Evolutionary conservation across 2,329 filamentous ascomycete genomes (phyloP).

Genomic region (Aspergillus caelatus): DNA sequence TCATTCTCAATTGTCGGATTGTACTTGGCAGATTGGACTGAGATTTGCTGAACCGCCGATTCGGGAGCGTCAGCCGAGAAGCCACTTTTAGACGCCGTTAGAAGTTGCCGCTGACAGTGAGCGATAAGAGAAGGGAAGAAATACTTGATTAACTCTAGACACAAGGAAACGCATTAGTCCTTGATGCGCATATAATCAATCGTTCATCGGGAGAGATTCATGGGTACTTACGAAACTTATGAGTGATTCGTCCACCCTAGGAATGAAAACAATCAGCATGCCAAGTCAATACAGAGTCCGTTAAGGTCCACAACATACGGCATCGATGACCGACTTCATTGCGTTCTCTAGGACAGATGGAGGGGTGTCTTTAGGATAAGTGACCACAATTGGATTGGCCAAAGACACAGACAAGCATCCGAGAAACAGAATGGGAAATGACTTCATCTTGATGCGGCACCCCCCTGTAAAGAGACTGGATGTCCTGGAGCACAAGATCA

Average conservation of each 20-base stretch:
- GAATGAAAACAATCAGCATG: background rate
- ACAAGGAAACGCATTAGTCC: constrained; percentile 16
- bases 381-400: constrained; percentile 77
- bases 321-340: constrained; percentile 69
- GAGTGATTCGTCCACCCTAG: constrained; percentile 73
- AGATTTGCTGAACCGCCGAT: constrained; percentile 68
- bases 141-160: constrained; percentile 48
- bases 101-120: constrained; percentile 10
- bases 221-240: constrained; percentile 70
- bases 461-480: background rate
- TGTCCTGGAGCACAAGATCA: background rate
- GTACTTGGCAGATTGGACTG: constrained; percentile 63
- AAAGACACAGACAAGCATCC: constrained; percentile 64
- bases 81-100: constrained; percentile 56
- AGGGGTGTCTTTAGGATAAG: constrained; percentile 71
- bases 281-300: background rate
- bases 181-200: background rate
- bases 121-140: constrained; percentile 4
- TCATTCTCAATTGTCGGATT: constrained; percentile 76
- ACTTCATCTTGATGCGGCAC: constrained; percentile 59
- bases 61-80: constrained; percentile 76
- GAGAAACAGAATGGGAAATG: constrained; percentile 61
- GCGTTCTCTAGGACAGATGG: constrained; percentile 69
- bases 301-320: constrained; percentile 49
- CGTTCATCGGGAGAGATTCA: background rate